A percentile compares a stretch with the other conserved stretches of the same genome.
Evolutionary conservation across 1,139 yeast species (phyloP).

Genomic region (Groenewaldozyma sp.): DNA sequence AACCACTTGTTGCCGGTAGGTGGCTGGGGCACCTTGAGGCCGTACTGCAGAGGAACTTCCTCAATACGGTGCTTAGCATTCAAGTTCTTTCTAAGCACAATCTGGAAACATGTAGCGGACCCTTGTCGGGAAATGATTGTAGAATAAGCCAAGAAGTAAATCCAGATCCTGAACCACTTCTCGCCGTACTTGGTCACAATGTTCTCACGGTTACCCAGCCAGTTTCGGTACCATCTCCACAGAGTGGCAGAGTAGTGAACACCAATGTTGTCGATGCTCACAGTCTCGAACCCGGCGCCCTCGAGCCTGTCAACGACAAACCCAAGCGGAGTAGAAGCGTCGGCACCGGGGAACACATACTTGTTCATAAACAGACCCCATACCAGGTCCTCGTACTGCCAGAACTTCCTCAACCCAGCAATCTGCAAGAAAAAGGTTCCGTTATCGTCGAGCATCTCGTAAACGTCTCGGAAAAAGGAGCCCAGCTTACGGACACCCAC

Average conservation of each 20-base stretch:
- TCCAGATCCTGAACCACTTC: constrained; percentile 94
- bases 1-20: constrained; percentile 42
- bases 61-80: constrained; percentile 79
- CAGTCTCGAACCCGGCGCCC: constrained; percentile 79
- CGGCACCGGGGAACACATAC: constrained; percentile 96
- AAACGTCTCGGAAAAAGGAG: constrained; percentile 67
- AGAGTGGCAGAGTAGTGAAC: constrained; percentile 87
- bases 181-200: constrained; percentile 74
- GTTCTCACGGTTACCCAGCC: constrained; percentile 77
- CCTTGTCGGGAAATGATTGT: constrained; percentile 87
- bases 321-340: constrained; percentile 88
- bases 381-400: constrained; percentile 91
- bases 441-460: constrained; percentile 83
- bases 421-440: constrained; percentile 82
- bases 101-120: constrained; percentile 87
- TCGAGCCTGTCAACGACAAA: constrained; percentile 73
- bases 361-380: constrained; percentile 97
- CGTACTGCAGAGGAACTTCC: constrained; percentile 70
- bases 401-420: constrained; percentile 82
- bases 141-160: constrained; percentile 74
- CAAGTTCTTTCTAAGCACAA: constrained; percentile 80
- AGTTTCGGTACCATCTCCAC: constrained; percentile 94
- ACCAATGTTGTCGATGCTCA: constrained; percentile 78
- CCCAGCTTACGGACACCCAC: constrained; percentile 85
- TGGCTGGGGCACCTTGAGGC: constrained; percentile 60